Percentiles rank a stretch among this genome's conserved stretches.
These are phyloP conservation scores for Pestalotiopsis sp. DNA, from an alignment of 2,329 filamentous ascomycete genomes.

Conservation along the genomic window DNA sequence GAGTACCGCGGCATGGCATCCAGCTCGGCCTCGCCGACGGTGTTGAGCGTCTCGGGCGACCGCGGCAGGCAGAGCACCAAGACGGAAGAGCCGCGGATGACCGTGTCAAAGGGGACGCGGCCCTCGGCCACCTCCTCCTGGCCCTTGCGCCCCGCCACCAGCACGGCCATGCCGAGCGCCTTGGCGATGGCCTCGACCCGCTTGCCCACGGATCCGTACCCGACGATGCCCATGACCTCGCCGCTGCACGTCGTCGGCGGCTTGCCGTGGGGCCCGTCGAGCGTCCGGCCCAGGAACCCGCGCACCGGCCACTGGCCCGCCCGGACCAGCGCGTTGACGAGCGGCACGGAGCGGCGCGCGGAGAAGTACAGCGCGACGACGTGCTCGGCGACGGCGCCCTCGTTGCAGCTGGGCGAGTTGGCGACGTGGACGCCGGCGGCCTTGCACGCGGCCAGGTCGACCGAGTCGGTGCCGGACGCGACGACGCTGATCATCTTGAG, in stretches of 20 bases:
- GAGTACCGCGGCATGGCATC: slow-evolving; percentile 23
- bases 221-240: slow-evolving; percentile 31
- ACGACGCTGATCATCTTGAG: slow-evolving; percentile 34
- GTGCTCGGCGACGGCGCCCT: slow-evolving; percentile 44
- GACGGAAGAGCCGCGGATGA: slow-evolving; percentile 28
- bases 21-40: slow-evolving; percentile 26
- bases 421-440: slow-evolving; percentile 33
- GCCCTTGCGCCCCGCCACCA: slow-evolving; percentile 30
- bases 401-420: slow-evolving; percentile 38
- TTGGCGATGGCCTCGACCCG: slow-evolving; percentile 20
- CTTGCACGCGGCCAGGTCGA: slow-evolving; percentile 36
- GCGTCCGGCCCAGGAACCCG: slow-evolving; percentile 22
- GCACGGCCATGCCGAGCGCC: slow-evolving; percentile 27
- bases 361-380: slow-evolving; percentile 47
- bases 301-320: slow-evolving; percentile 28
- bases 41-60: slow-evolving; percentile 27
- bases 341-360: slow-evolving; percentile 35
- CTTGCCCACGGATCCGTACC: slow-evolving; percentile 31
- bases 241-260: slow-evolving; percentile 25
- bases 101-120: slow-evolving; percentile 25
- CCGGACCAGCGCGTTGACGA: slow-evolving; percentile 28
- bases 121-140: slow-evolving; percentile 16
- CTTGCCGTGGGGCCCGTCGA: slow-evolving; percentile 26
- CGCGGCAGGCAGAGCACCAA: slow-evolving; percentile 29
- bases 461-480: slow-evolving; percentile 37